Evolutionary conservation across 371 early-diverging fungal species (phyloP).

Genomic region (Mucor ambiguus): DNA sequence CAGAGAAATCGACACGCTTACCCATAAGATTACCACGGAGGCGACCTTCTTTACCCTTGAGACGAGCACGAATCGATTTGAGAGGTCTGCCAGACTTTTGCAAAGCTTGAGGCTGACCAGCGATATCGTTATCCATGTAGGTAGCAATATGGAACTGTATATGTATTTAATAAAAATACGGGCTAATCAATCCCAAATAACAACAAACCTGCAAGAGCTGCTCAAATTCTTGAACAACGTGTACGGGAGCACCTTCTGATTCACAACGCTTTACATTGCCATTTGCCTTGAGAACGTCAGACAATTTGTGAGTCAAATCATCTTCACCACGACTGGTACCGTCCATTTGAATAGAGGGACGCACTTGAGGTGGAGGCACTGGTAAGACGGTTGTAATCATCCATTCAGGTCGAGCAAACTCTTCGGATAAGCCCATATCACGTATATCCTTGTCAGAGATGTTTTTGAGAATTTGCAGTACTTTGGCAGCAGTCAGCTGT

Average conservation of each 20-base stretch:
- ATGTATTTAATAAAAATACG: neutral
- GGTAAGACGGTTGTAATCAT: slow-evolving; percentile 96
- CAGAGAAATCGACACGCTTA: slow-evolving; percentile 99
- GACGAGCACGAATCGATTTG: slow-evolving; percentile 96
- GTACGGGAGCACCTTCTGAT: slow-evolving; percentile 96
- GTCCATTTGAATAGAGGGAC: slow-evolving; percentile 98
- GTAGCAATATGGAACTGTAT: slow-evolving; percentile 96
- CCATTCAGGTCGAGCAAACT: slow-evolving; percentile 99
- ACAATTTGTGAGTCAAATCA: slow-evolving; percentile 97
- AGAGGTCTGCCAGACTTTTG: slow-evolving; percentile 98
- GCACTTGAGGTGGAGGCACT: slow-evolving; percentile 98
- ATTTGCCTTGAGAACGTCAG: slow-evolving; percentile 98
- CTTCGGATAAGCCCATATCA: slow-evolving; percentile 91
- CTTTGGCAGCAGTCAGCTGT: slow-evolving; percentile 82
- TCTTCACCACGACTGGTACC: slow-evolving; percentile 96
- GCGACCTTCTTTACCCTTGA: slow-evolving; percentile 99
- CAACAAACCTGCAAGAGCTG: slow-evolving; percentile 79
- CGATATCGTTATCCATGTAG: slow-evolving; percentile 98
- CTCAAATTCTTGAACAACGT: slow-evolving; percentile 96
- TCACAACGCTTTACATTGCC: slow-evolving; percentile 87
- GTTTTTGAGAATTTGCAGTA: slow-evolving; percentile 87
- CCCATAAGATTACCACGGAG: slow-evolving; percentile 99
- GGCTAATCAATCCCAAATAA: neutral
- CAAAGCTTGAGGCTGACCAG: slow-evolving; percentile 96
- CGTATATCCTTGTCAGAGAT: slow-evolving; percentile 92